These are phyloP conservation scores for Hibiscus tridactylites DNA, from an alignment of 345 rosid genomes.

Conservation along the genomic window DNA sequence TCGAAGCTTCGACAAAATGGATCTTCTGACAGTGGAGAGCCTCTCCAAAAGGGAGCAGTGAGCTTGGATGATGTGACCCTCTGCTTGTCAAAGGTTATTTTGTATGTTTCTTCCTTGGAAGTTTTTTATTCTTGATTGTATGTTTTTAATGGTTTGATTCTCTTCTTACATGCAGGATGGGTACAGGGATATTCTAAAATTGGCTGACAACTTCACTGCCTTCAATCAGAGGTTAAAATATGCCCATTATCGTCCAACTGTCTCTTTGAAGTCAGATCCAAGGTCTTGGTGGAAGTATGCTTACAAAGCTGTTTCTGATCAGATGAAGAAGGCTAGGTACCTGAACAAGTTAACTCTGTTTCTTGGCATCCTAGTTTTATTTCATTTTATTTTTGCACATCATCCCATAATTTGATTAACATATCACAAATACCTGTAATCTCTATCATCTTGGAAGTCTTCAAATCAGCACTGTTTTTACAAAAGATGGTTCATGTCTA, in stretches of 20 bases:
- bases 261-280: conserved; percentile 57
- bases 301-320: conserved; percentile 70
- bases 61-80: conserved; percentile 91
- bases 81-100: conserved; percentile 77
- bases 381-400: background rate
- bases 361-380: background rate
- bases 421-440: background rate
- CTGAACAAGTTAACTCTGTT: background rate
- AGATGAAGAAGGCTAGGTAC: conserved; percentile 82
- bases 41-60: conserved; percentile 73
- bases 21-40: conserved; percentile 33
- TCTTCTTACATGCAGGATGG: conserved; percentile 57
- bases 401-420: background rate
- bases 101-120: conserved; percentile 9
- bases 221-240: conserved; percentile 80
- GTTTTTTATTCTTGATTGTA: conserved; percentile 11
- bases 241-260: conserved; percentile 86
- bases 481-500: background rate
- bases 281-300: conserved; percentile 98
- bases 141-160: conserved; percentile 18
- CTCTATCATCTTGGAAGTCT: background rate
- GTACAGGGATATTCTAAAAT: conserved; percentile 70
- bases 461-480: background rate
- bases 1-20: conserved; percentile 42
- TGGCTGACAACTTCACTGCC: conserved; percentile 87